Conservation (phyloP, 768 basidiomycete genomes). For the Tylopilus cervinicoccineus region DNA sequence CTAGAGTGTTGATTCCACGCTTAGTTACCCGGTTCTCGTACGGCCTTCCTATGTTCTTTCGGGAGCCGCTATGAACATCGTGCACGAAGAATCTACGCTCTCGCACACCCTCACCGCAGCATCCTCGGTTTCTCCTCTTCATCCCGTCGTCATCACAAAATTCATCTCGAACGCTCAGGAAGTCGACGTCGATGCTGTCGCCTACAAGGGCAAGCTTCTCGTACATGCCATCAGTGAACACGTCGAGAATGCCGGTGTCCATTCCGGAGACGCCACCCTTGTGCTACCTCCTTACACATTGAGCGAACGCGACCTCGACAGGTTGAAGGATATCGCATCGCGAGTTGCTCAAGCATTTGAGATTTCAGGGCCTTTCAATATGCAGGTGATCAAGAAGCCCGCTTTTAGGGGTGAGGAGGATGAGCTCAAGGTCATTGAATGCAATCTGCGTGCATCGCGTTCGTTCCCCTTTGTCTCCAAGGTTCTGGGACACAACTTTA, state of each 20-base stretch:
- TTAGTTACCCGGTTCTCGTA: conserved; percentile 92
- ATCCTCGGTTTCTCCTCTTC: conserved; percentile 91
- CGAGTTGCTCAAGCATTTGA: conserved; percentile 94
- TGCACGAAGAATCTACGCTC: conserved; percentile 84
- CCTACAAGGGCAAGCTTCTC: conserved; percentile 85
- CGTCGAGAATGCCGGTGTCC: conserved; percentile 97
- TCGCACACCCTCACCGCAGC: conserved; percentile 97
- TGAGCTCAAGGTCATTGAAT: conserved; percentile 95
- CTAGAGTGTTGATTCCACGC: neutral
- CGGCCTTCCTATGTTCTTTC: conserved; percentile 98
- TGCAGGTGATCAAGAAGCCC: conserved; percentile 94
- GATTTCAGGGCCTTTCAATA: conserved; percentile 98
- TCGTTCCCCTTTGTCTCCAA: conserved; percentile 99
- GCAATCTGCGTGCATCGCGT: conserved; percentile 95
- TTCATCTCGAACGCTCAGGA: conserved; percentile 98
- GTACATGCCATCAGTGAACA: conserved; percentile 98
- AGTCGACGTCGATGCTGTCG: conserved; percentile 97
- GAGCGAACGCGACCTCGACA: conserved; percentile 66
- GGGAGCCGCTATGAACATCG: conserved; percentile 99
- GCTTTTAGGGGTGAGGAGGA: conserved; percentile 50
- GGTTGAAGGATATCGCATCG: conserved; percentile 89
- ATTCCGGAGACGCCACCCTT: conserved; percentile 97
- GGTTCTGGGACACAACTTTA: conserved; percentile 96
- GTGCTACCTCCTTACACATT: conserved; percentile 94
- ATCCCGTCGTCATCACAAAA: conserved; percentile 98